phyloP scores from a whole-genome alignment of 176 grass and related monocot species.

The Avena insularis region DNA sequence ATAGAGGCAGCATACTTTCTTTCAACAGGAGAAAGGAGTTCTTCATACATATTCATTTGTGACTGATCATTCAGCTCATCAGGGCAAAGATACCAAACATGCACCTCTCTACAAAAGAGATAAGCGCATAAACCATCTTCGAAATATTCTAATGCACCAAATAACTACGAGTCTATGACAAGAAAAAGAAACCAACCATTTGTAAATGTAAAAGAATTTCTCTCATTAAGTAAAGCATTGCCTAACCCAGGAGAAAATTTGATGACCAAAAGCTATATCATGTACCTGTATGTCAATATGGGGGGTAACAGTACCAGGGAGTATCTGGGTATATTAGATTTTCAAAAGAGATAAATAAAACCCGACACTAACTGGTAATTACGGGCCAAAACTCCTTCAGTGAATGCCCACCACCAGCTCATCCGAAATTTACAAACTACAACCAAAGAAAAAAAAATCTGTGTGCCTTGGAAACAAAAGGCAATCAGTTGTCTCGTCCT shows the following conservation, averaged over 20 bases:
- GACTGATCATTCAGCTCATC: constrained; percentile 76
- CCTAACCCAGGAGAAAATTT: neutral
- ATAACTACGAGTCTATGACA: neutral
- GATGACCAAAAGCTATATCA: neutral
- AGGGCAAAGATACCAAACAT: constrained; percentile 90
- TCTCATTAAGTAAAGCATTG: constrained; percentile 11
- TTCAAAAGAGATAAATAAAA: neutral
- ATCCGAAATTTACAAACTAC: neutral
- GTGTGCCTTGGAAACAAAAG: neutral
- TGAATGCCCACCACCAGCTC: neutral
- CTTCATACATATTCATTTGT: constrained; percentile 70
- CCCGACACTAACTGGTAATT: neutral
- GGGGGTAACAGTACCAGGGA: neutral
- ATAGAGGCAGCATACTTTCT: constrained; percentile 63
- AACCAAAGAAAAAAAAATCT: neutral
- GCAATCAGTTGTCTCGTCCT: neutral
- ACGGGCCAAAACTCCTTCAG: neutral
- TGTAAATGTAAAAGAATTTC: neutral
- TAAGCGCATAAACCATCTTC: neutral
- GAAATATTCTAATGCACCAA: neutral
- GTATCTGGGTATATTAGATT: neutral
- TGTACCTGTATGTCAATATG: neutral
- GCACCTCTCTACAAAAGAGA: constrained; percentile 65
- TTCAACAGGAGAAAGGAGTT: constrained; percentile 77
- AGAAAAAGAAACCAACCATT: neutral